Evolutionary conservation across 2,329 filamentous ascomycete genomes (phyloP).

Genomic region (Ambrosiella beaveri): DNA sequence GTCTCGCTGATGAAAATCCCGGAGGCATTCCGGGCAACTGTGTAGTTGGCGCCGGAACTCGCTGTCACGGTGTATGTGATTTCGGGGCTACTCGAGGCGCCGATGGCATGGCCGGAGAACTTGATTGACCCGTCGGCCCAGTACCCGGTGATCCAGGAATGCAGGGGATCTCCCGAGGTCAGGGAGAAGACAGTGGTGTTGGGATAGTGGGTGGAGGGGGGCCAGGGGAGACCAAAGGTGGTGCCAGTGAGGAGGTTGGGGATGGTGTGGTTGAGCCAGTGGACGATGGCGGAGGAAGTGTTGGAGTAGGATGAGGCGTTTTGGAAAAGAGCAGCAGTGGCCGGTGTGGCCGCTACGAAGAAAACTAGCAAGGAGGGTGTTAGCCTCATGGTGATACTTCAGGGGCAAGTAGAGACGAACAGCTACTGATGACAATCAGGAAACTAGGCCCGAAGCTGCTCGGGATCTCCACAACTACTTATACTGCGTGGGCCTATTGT

Average conservation of each 20-base stretch:
- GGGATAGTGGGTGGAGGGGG: conserved; percentile 22
- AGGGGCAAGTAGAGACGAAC: background rate
- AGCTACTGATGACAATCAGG: background rate
- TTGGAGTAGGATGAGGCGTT: background rate
- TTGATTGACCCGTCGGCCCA: conserved; percentile 45
- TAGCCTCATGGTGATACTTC: background rate
- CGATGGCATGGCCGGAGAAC: conserved; percentile 41
- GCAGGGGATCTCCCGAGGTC: conserved; percentile 17
- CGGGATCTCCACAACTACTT: too few relatives aligned
- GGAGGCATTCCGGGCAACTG: background rate
- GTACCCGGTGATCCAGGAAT: conserved; percentile 40
- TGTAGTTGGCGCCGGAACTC: background rate
- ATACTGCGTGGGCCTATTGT: too few relatives aligned
- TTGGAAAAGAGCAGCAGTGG: background rate
- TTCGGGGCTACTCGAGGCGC: conserved; percentile 23
- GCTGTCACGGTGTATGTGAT: conserved; percentile 25
- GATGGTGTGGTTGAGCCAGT: conserved; percentile 24
- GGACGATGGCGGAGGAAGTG: conserved; percentile 15
- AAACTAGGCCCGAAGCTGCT: background rate
- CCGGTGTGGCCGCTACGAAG: background rate
- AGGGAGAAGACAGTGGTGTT: conserved; percentile 23
- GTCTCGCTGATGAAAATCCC: conserved; percentile 7
- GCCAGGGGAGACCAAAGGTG: conserved; percentile 29
- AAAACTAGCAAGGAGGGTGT: background rate
- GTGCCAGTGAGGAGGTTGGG: conserved; percentile 22